Evolutionary conservation across 1,284 basidiomycete species (phyloP).

Genomic region (Ceratobasidium theobromae): DNA sequence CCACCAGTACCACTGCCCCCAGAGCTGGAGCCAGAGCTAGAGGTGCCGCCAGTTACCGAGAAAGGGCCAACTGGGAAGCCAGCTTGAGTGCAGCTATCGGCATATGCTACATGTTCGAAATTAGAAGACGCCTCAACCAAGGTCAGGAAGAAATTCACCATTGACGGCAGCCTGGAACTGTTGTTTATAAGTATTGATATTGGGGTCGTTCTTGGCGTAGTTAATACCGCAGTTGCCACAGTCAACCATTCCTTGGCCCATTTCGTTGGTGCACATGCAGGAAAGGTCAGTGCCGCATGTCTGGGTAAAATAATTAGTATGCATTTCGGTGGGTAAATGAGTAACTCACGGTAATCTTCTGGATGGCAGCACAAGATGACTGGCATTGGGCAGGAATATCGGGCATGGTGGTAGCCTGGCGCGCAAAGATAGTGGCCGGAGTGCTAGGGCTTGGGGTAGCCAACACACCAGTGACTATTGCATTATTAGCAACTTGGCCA

Average conservation of each 20-base stretch:
- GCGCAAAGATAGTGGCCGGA: conserved; percentile 3
- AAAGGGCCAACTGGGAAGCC: not conserved
- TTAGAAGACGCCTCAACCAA: not conserved
- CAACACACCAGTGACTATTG: not conserved
- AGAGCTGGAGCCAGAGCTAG: too few species aligned
- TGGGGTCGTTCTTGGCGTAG: not conserved
- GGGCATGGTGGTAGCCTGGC: not conserved
- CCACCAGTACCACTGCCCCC: too few species aligned
- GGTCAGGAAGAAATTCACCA: not conserved
- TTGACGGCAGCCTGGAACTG: conserved; percentile 16
- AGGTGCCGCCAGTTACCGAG: not conserved
- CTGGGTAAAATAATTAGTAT: not conserved
- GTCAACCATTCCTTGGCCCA: not conserved
- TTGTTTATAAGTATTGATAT: not conserved
- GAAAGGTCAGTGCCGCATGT: conserved; percentile 1
- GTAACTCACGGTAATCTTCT: conserved; percentile 9
- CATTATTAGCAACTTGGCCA: not conserved
- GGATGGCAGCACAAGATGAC: not conserved
- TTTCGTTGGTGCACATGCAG: conserved; percentile 21
- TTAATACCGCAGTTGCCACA: conserved; percentile 20
- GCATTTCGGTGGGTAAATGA: not conserved
- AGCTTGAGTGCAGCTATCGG: not conserved
- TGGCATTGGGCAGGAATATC: conserved; percentile 7
- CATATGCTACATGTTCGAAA: not conserved
- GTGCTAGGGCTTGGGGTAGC: not conserved